These are phyloP conservation scores for Phaeosphaeriaceae sp. DNA, from an alignment of 2,329 filamentous ascomycete species.

Conservation along the genomic window DNA sequence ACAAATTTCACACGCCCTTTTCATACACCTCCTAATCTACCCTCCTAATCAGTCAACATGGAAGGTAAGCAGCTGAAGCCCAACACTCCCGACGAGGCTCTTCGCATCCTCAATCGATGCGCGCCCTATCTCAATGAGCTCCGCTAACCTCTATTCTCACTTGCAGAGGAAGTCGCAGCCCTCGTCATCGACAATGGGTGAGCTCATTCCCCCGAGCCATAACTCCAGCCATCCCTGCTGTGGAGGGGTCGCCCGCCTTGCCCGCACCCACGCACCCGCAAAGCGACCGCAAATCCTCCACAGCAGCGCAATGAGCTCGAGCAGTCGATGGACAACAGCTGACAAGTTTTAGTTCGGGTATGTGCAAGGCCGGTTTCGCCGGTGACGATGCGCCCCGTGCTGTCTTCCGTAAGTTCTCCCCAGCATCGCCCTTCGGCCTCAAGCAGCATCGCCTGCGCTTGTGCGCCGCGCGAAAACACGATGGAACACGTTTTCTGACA, in stretches of 20 bases:
- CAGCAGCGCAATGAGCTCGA: slow-evolving; percentile 29
- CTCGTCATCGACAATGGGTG: slow-evolving; percentile 99
- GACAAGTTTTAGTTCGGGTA: slow-evolving; percentile 82
- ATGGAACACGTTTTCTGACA: slow-evolving; percentile 37
- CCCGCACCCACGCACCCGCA: slow-evolving; percentile 32
- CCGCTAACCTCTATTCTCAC: slow-evolving; percentile 42
- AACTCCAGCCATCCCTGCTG: slow-evolving; percentile 44
- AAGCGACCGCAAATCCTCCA: slow-evolving; percentile 27
- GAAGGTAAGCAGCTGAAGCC: slow-evolving; percentile 67
- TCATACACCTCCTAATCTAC: slow-evolving; percentile 44
- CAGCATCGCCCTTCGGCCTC: slow-evolving; percentile 11
- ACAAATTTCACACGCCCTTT: slow-evolving; percentile 39
- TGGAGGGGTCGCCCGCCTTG: slow-evolving; percentile 45
- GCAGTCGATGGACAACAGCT: slow-evolving; percentile 41
- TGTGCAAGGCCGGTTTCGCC: slow-evolving; percentile 99
- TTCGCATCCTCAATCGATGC: slow-evolving; percentile 23
- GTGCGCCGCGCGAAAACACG: slow-evolving; percentile 1
- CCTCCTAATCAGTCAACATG: slow-evolving; percentile 61
- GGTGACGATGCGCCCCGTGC: slow-evolving; percentile 99
- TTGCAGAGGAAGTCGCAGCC: slow-evolving; percentile 98
- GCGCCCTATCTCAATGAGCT: slow-evolving; percentile 39
- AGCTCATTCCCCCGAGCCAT: slow-evolving; percentile 59
- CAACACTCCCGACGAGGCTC: slow-evolving; percentile 20
- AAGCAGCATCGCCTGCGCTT: slow-evolving; percentile 18
- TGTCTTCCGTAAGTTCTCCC: slow-evolving; percentile 92